Evolutionary conservation across 225 moss, liverwort and hornwort species (phyloP), one percentile per base, ranked within the genome.

Genomic region (Polytrichum formosum): DNA sequence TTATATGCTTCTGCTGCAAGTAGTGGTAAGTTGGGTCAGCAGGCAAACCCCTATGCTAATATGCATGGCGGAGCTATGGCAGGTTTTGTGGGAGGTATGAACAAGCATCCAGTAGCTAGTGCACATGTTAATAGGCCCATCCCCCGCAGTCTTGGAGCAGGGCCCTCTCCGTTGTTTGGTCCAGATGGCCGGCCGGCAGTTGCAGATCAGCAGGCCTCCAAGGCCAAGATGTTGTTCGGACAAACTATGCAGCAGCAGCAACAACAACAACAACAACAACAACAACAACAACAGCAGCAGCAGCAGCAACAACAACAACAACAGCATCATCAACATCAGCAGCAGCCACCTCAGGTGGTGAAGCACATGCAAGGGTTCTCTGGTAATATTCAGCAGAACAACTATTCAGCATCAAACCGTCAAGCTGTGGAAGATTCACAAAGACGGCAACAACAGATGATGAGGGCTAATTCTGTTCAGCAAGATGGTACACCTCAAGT

Each of bases 161-260:
- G 91, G 46, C 74, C 87, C 55, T 88, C 82, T 31, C 76, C 88
- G 29, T 71, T 93, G 54, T 87, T 87, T 67, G 90, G 90, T 46
- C 75, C 84, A 56, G 91, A 93, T n/a, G 88, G 82, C 67, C 85
- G 85, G 67, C 67, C 82, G 19, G 91, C 85, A 30, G 83, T 83
- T 62, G 76, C 81, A 61, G 88, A 96, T 67, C 88, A 83, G 74
- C 93, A 91, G 81, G 74, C 83, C 21, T 77, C 81, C 28, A 84
- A 86, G 67, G 79, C 87, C 25, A 96, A 91, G 53, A 91, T 96
- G 93, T 83, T 93, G 55, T 93, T 93, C 61, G 93, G 96, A 81
- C 96, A 96, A 26, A 84, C 78, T 22, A 86, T 93, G 66, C 93
- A 84, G 75, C 89, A 90, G 21, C 84, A 81, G 67, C 68, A 18